Evolutionary conservation across 352 stramenopile species (phyloP), one percentile per base, ranked within the genome.

Genomic region (Sclerospora graminicola): DNA sequence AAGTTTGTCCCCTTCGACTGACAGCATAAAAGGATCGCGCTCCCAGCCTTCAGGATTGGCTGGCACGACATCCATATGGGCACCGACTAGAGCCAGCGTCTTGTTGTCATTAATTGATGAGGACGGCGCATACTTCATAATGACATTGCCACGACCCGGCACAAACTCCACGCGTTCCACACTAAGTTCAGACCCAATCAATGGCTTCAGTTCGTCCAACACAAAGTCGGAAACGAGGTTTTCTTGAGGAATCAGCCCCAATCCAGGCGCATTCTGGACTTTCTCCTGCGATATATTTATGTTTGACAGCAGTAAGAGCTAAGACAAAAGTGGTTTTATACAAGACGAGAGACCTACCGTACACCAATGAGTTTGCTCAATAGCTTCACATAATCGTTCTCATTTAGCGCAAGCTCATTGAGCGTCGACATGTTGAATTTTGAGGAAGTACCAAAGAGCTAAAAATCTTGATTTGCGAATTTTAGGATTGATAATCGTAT

Each of bases 61-160:
- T 5, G 88, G 87, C 28, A 97, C 88, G 16, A 97, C 88, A 51
- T 97, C 89, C 69, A 97, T 67, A 62, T 97, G 88, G 37, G 75
- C 80, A 2, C 85, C 87, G 4, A 96, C 78, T 26, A 96, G 85
- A 16, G 80, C 82, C 26, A 94, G 49, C 19, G 84, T 95, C 49
- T 86, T 80, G 49, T 79, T 63, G 8, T 24, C 20, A 1, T 8
- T 2, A 24, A 41, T 51, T 13, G 64, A 60, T 23, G 78, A 66
- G 9, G 65, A 41, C 16, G 77, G 65, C 18, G 42, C 26, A 41
- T 96, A 97, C 54, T 84, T 94, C 47, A 97, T 83, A 57, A 97
- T 94, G 35, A 97, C 63, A 41, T 97, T 96, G 45, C 87, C 85
- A 31, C 89, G 74, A 19, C 77, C 79, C 2, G 74, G 41, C 24